Percentiles rank a stretch among this genome's conserved stretches.
phyloP scores from a whole-genome alignment of 805 yeast genomes.

The Lipomyces orientalis region DNA sequence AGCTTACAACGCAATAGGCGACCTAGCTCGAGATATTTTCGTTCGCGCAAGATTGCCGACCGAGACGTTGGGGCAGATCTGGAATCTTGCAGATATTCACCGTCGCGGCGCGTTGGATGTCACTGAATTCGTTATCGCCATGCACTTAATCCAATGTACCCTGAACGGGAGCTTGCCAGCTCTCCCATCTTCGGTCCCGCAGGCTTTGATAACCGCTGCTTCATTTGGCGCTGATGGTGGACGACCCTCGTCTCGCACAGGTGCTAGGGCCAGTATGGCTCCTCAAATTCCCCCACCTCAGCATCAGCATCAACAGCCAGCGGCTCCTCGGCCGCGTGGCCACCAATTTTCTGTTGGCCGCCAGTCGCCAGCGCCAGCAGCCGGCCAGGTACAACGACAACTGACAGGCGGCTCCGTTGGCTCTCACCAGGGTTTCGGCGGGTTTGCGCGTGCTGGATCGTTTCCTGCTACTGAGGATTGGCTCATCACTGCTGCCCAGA shows the following conservation, averaged over 20 bases:
- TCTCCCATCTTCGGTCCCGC: conserved; percentile 58
- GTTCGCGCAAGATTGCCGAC: conserved; percentile 86
- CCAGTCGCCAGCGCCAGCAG: conserved; percentile 29
- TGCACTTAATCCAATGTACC: conserved; percentile 89
- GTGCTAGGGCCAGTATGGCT: conserved; percentile 12
- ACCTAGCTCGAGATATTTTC: conserved; percentile 83
- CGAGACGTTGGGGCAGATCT: conserved; percentile 77
- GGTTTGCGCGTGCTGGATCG: conserved; percentile 13
- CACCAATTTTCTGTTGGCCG: conserved; percentile 19
- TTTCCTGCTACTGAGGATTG: conserved; percentile 57
- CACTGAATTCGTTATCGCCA: conserved; percentile 85
- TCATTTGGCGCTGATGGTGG: conserved; percentile 44
- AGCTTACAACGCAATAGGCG: conserved; percentile 46
- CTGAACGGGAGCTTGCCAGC: conserved; percentile 67
- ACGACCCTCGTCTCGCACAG: conserved; percentile 26
- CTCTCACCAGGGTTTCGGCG: conserved; percentile 10
- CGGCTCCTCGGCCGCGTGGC: conserved; percentile 32
- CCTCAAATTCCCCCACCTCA: conserved; percentile 31
- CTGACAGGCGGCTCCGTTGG: conserved; percentile 15
- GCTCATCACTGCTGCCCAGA: conserved; percentile 70
- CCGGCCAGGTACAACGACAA: conserved; percentile 19
- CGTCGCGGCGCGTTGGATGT: conserved; percentile 73
- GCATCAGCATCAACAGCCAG: conserved; percentile 34
- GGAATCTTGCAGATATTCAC: conserved; percentile 84
- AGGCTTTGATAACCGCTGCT: conserved; percentile 45